Evolutionary conservation across 768 basidiomycete species (phyloP).

Genomic region (Crepidotus variabilis): DNA sequence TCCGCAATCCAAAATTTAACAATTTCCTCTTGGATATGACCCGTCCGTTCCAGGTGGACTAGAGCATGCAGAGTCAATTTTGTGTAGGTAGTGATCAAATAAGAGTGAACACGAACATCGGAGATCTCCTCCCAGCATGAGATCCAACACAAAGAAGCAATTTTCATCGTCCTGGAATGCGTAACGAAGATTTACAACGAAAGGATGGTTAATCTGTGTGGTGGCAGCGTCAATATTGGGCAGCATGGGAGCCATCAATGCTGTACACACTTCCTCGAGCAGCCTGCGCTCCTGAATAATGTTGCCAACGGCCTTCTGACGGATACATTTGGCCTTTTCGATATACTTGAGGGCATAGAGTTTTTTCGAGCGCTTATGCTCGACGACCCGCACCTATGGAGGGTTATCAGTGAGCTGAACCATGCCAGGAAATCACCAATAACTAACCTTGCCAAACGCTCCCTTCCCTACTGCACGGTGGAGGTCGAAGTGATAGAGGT

Average conservation of each 20-base stretch:
- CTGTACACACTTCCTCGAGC: constrained; percentile 74
- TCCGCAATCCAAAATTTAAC: constrained; percentile 91
- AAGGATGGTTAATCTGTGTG: constrained; percentile 81
- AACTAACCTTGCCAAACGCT: constrained; percentile 91
- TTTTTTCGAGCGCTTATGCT: constrained; percentile 90
- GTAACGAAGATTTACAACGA: constrained; percentile 86
- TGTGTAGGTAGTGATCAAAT: constrained; percentile 1
- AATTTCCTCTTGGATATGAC: constrained; percentile 60
- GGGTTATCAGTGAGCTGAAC: background rate
- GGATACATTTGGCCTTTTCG: constrained; percentile 89
- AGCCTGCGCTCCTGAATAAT: constrained; percentile 91
- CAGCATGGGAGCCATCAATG: background rate
- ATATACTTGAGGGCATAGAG: constrained; percentile 97
- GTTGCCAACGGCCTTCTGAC: constrained; percentile 88
- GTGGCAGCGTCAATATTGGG: constrained; percentile 3
- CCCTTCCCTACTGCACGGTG: constrained; percentile 95
- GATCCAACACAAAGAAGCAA: constrained; percentile 95
- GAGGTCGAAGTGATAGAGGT: constrained; percentile 95
- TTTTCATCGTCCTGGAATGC: constrained; percentile 98
- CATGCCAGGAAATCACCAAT: constrained; percentile 1
- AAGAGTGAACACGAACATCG: constrained; percentile 59
- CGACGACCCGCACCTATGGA: constrained; percentile 87
- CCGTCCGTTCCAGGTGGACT: constrained; percentile 85
- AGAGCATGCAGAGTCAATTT: constrained; percentile 2
- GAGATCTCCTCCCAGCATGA: constrained; percentile 95